phyloP scores from a whole-genome alignment of 345 rosid species.

The Schrenkiella parvula region DNA sequence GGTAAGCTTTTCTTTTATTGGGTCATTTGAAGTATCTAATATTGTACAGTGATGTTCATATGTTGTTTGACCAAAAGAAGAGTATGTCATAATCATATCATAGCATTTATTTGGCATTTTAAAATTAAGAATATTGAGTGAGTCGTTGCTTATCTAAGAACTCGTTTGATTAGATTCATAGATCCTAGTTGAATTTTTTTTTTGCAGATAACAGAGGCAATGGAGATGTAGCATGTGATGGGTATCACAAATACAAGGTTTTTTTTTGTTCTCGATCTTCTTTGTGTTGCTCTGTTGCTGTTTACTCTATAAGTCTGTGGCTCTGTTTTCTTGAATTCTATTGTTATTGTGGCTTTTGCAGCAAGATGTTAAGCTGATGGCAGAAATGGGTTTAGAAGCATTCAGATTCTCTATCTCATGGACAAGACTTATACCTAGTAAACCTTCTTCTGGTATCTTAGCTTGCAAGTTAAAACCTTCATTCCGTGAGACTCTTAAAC shows the following conservation, averaged over 20 bases:
- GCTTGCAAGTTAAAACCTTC: not conserved
- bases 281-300: not conserved
- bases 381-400: slow-evolving; percentile 53
- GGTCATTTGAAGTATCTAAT: not conserved
- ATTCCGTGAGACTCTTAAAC: not conserved
- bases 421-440: slow-evolving; percentile 82
- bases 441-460: not conserved
- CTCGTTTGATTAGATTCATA: not conserved
- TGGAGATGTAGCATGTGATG: slow-evolving; percentile 55
- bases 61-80: not conserved
- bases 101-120: not conserved
- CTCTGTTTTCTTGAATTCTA: not conserved
- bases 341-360: slow-evolving; percentile 15
- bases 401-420: slow-evolving; percentile 81
- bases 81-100: not conserved
- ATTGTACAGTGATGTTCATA: not conserved
- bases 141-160: not conserved
- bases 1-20: slow-evolving; percentile 20
- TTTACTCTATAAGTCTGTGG: not conserved
- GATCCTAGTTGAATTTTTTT: not conserved
- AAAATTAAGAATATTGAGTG: not conserved
- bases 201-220: slow-evolving; percentile 26
- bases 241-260: slow-evolving; percentile 67
- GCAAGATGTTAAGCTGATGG: slow-evolving; percentile 79
- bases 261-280: not conserved